Evolutionary conservation across 225 moss, liverwort and hornwort genomes (phyloP), one percentile per base, ranked within the genome.

Genomic region (Lunularia cruciata): DNA sequence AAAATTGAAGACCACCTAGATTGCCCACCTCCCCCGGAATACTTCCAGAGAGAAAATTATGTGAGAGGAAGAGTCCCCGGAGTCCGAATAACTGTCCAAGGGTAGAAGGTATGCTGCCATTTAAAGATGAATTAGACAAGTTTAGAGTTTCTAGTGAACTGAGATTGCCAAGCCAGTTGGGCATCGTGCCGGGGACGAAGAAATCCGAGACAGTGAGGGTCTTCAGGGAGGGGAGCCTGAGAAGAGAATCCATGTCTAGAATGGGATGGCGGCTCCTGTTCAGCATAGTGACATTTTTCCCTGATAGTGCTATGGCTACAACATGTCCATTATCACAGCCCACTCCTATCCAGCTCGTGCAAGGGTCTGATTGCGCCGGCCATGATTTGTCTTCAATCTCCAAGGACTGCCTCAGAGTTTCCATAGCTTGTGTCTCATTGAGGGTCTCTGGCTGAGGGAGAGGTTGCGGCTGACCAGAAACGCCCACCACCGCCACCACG

Each of bases 201-300:
- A 84, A 85, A 18, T 79, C 70, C 1, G 85, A 43, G 36, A 95
- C 75, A 70, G 81, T 86, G 54, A 95, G 77, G 4, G 79, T 75
- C 38, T 89, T 78, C 0, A 95, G 84, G 42, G 82, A 63, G 33
- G 75, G 75, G 6, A 82, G 47, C 9, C 68, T 27, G 48, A 63
- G 68, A 6, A 82, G 51, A 3, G 78, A 60, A 47, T 75, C 75
- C 68, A 82, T 49, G 1, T 67, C 31, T n/a, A 22, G 60, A 6
- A 75, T 23, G 2, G 78, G 57, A 25, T 35, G 71, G 18, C 25
- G 54, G 8, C 35, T 53, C 5, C 56, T 63, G 48, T 62, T 67
- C 16, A 15, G n/a, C 32, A 20, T 28, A n/a, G 47, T 46, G 0
- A 61, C 65, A n/a, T 68, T 64, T 1, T 26, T 26, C 18, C 77